Evolutionary conservation across 768 basidiomycete species (phyloP).

Genomic region (Glaciozyma martinii): DNA sequence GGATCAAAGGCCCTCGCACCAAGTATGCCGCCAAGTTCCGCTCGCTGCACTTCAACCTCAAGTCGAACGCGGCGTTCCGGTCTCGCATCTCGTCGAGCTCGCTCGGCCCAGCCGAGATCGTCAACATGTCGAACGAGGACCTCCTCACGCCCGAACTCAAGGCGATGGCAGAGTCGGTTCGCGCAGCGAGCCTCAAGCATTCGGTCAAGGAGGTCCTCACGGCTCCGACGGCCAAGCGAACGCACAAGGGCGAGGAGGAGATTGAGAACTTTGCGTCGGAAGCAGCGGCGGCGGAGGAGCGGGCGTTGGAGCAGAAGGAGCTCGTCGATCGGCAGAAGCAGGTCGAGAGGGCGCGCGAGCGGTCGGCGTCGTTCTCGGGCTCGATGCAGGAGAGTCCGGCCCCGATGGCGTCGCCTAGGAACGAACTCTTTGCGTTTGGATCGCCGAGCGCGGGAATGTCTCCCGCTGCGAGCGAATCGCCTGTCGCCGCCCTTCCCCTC

Average conservation of each 20-base stretch:
- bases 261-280: conserved; percentile 53
- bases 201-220: conserved; percentile 58
- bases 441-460: not conserved
- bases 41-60: conserved; percentile 79
- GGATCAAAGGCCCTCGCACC: conserved; percentile 39
- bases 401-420: not conserved
- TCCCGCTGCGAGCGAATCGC: not conserved
- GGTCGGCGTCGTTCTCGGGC: not conserved
- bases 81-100: conserved; percentile 60
- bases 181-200: conserved; percentile 72
- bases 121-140: conserved; percentile 78
- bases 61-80: conserved; percentile 69
- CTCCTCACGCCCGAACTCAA: conserved; percentile 78
- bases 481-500: not conserved
- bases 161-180: conserved; percentile 68
- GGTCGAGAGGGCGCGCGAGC: not conserved
- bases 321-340: not conserved
- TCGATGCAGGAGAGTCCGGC: not conserved
- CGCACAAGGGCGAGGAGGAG: conserved; percentile 85
- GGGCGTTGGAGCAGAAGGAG: conserved; percentile 8
- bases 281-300: conserved; percentile 12
- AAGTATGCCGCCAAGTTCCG: conserved; percentile 64
- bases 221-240: conserved; percentile 61
- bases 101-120: conserved; percentile 63
- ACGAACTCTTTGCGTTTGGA: not conserved